Conservation (phyloP, 495 filamentous ascomycete genomes). For the Penicillium coprophilum region DNA sequence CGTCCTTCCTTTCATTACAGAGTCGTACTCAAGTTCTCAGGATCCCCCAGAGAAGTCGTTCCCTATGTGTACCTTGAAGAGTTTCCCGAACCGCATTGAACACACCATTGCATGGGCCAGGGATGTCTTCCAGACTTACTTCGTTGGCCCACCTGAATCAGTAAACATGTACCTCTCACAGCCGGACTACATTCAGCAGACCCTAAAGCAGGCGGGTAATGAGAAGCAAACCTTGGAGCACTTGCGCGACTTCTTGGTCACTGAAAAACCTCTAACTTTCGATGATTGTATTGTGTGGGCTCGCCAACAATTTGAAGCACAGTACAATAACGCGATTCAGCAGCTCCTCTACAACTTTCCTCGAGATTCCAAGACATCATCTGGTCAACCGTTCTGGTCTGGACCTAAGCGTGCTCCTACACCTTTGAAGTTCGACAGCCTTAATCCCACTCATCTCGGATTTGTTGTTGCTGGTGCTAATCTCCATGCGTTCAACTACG, state of each 20-base stretch:
- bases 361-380: slow-evolving; percentile 84
- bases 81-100: slow-evolving; percentile 98
- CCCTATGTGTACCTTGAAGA: slow-evolving; percentile 96
- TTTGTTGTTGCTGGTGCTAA: slow-evolving; percentile 89
- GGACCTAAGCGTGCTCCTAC: slow-evolving; percentile 97
- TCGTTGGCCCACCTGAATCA: slow-evolving; percentile 89
- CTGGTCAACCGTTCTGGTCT: slow-evolving; percentile 94
- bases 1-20: slow-evolving; percentile 83
- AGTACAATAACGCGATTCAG: slow-evolving; percentile 96
- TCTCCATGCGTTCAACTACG: slow-evolving; percentile 97
- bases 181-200: slow-evolving; percentile 84
- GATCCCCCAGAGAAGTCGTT: slow-evolving; percentile 98
- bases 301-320: slow-evolving; percentile 88
- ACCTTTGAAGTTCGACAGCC: slow-evolving; percentile 80
- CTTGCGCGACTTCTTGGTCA: slow-evolving; percentile 86
- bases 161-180: slow-evolving; percentile 94
- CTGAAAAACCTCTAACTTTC: slow-evolving; percentile 86
- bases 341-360: slow-evolving; percentile 98
- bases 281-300: slow-evolving; percentile 97
- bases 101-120: slow-evolving; percentile 99
- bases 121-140: slow-evolving; percentile 90
- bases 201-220: slow-evolving; percentile 91
- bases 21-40: slow-evolving; percentile 98
- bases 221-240: slow-evolving; percentile 94
- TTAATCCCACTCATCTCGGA: slow-evolving; percentile 78